Conservation (phyloP, 257 asterid species). For the Eustoma russellianum region DNA sequence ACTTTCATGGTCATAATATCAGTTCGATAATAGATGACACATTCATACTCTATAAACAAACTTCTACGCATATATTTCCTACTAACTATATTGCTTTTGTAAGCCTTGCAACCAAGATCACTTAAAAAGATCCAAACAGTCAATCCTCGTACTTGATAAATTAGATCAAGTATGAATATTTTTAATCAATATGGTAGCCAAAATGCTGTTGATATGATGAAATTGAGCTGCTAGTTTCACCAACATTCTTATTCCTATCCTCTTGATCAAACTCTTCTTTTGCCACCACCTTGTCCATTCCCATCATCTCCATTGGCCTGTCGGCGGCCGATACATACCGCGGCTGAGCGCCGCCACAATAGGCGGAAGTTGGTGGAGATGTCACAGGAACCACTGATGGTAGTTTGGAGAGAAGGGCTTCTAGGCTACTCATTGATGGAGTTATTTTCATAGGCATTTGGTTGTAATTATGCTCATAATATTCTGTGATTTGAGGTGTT, state of each 20-base stretch:
- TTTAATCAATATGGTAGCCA: slow-evolving; percentile 17
- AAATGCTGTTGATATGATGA: slow-evolving; percentile 37
- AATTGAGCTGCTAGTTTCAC: slow-evolving; percentile 35
- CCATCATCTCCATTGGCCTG: slow-evolving; percentile 33
- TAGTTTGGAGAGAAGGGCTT: slow-evolving; percentile 85
- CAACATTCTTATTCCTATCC: slow-evolving; percentile 23
- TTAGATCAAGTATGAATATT: too few species aligned
- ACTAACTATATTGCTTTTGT: too few species aligned
- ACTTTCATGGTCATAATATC: too few species aligned
- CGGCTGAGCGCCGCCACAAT: slow-evolving; percentile 23
- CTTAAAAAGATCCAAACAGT: too few species aligned
- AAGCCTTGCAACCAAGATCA: too few species aligned
- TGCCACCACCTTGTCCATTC: slow-evolving; percentile 31
- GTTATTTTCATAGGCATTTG: slow-evolving; percentile 47
- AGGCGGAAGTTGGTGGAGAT: slow-evolving; percentile 12
- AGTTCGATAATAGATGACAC: too few species aligned
- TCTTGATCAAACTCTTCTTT: slow-evolving; percentile 54
- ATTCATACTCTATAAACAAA: too few species aligned
- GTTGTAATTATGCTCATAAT: slow-evolving; percentile 13
- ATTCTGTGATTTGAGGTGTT: slow-evolving; percentile 1
- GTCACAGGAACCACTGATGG: slow-evolving; percentile 62
- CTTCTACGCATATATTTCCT: too few species aligned
- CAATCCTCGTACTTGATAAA: too few species aligned
- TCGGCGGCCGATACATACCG: slow-evolving; percentile 16
- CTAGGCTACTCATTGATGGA: slow-evolving; percentile 97